Base-by-base conservation (phyloP, 257 asterid genomes). In the Asclepias syriaca region DNA sequence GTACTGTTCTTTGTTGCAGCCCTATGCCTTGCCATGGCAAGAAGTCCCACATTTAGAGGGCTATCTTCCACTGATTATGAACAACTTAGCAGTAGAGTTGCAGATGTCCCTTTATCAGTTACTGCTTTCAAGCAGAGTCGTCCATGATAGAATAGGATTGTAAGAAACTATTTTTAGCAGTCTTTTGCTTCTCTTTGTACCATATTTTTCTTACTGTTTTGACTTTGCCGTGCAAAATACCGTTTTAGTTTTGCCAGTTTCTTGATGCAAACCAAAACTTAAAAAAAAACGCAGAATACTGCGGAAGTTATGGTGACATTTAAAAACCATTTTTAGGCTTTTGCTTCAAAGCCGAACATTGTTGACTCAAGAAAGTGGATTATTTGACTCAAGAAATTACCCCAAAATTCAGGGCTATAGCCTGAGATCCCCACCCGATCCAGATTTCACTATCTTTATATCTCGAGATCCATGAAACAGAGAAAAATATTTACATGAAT, bases 51-150 rank as follows among this genome's bases (percentile, higher is more conserved):
- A 3, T 24, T 51, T 9, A 74, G 81, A 76, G 78, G 86, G 65
- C 79, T 51, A 69, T 73, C 83, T 11, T 76, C 83, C 13, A 27
- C 78, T 6, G 86, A 86, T 60, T 89, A 92, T 51, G 89, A 86
- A 77, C 87, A 82, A 73, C 89, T 92, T 57, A 75, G 77, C 16
- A 69, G 69, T 64, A 81, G 74, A 64, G 82, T 77, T 27, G 74
- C 68, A 14, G 77, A 73, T 34, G 83, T 73, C 22, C 73, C 88
- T 7, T 34, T 75, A 68, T 9, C 77, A 14, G 53, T 77, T 43
- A 66, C 74, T 14, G 68, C 65, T 43, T 70, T 71, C 24, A 76
- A 76, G 72, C 80, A 55, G 24, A 76, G 45, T 50, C 55, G 21
- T 37, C 43, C 71, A 37, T 13, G 53, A 71, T 58, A 21, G 16